Conservation (phyloP, 2,329 filamentous ascomycete genomes). For the Dothistroma pini region DNA sequence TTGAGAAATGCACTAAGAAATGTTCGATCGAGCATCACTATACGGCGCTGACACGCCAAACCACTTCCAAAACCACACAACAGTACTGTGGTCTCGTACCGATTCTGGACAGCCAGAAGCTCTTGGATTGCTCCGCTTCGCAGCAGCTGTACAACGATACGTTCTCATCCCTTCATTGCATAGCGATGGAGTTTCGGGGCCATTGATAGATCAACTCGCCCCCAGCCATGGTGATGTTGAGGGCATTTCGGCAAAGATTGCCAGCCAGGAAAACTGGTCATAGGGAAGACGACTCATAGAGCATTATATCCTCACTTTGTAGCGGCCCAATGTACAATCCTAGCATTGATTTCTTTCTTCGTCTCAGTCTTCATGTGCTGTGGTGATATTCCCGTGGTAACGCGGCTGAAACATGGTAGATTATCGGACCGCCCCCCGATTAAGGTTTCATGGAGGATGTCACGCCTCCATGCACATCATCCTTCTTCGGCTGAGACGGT, state of each 20-base stretch:
- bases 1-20: constrained; percentile 22
- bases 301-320: neutral
- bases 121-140: neutral
- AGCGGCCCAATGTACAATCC: neutral
- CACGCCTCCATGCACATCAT: neutral
- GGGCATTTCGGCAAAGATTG: neutral
- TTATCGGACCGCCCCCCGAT: neutral
- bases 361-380: neutral
- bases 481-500: neutral
- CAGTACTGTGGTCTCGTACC: neutral
- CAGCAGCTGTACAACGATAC: neutral
- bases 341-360: neutral
- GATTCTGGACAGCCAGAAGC: neutral
- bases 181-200: neutral
- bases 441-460: neutral
- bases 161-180: neutral
- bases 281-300: neutral
- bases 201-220: neutral
- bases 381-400: neutral
- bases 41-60: neutral
- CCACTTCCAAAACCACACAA: neutral
- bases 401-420: neutral
- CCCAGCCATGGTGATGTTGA: neutral
- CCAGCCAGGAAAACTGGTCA: neutral
- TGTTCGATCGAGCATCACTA: neutral